Evolutionary conservation across 192 early-diverging fungal genomes (phyloP).

Genomic region (Gryganskiella cystojenkinii): DNA sequence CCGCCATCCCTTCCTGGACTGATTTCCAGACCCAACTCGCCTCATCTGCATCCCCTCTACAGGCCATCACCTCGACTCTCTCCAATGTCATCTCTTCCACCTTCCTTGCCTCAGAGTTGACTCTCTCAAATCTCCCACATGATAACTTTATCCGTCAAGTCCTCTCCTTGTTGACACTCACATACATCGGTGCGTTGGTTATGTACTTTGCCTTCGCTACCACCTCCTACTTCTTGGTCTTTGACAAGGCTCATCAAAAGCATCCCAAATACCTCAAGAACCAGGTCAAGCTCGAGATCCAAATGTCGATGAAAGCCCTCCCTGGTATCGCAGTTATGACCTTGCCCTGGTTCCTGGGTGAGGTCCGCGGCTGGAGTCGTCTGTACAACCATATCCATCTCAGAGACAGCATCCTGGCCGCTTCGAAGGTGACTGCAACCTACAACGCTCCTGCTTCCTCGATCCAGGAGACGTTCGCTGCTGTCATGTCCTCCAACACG

Average conservation of each 20-base stretch:
- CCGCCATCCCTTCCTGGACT: slow-evolving; percentile 29
- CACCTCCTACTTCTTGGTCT: slow-evolving; percentile 86
- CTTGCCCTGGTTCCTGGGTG: slow-evolving; percentile 91
- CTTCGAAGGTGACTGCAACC: slow-evolving; percentile 23
- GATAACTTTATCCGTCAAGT: slow-evolving; percentile 79
- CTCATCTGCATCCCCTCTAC: slow-evolving; percentile 41
- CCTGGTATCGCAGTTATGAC: slow-evolving; percentile 87
- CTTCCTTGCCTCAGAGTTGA: slow-evolving; percentile 40
- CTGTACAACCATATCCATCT: slow-evolving; percentile 68
- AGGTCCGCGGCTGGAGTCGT: slow-evolving; percentile 89
- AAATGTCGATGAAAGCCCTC: slow-evolving; percentile 79
- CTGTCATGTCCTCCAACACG: slow-evolving; percentile 17
- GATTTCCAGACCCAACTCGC: slow-evolving; percentile 14
- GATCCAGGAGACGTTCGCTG: slow-evolving; percentile 44
- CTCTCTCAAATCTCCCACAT: slow-evolving; percentile 53
- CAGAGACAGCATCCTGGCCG: slow-evolving; percentile 58
- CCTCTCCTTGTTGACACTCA: slow-evolving; percentile 76
- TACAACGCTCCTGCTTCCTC: slow-evolving; percentile 26
- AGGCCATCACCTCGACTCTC: slow-evolving; percentile 32
- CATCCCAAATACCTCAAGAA: slow-evolving; percentile 95
- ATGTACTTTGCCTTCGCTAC: slow-evolving; percentile 86
- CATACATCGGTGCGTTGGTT: slow-evolving; percentile 75
- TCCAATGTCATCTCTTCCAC: slow-evolving; percentile 49
- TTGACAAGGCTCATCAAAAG: slow-evolving; percentile 89
- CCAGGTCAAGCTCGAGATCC: slow-evolving; percentile 91